Conservation (phyloP, 345 rosid genomes). For the Aethionema arabicum region DNA sequence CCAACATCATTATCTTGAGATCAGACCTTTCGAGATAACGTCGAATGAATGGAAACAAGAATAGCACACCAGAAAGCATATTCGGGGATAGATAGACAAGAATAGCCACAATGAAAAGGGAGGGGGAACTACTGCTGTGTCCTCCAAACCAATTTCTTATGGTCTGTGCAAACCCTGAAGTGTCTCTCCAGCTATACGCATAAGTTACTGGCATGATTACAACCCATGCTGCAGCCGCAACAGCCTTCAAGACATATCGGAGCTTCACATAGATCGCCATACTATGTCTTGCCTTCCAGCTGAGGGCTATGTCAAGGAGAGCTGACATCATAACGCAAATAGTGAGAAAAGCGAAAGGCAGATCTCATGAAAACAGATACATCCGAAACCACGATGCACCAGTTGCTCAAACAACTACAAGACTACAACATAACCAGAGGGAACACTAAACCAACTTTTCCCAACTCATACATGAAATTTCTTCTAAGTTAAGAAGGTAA, state of each 20-base stretch:
- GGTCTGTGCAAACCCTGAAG: conserved; percentile 49
- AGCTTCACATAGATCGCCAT: conserved; percentile 50
- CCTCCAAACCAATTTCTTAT: conserved; percentile 60
- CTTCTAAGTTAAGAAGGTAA: no score
- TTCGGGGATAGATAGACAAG: conserved; percentile 54
- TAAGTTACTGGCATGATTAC: conserved; percentile 52
- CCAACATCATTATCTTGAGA: conserved; percentile 45
- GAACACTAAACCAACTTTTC: no score
- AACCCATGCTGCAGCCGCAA: conserved; percentile 53
- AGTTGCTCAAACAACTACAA: background rate
- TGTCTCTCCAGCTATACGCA: conserved; percentile 52
- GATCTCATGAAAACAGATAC: background rate
- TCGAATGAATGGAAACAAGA: conserved; percentile 52
- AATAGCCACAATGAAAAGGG: conserved; percentile 47
- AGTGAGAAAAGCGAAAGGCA: conserved; percentile 15
- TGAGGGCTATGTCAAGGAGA: conserved; percentile 50
- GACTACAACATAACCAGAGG: conserved; percentile 4
- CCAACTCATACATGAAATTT: no score
- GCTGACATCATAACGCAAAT: conserved; percentile 38
- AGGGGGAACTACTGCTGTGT: conserved; percentile 43
- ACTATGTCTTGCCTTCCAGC: conserved; percentile 52
- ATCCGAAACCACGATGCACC: background rate
- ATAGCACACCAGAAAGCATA: conserved; percentile 50
- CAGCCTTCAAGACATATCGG: conserved; percentile 51
- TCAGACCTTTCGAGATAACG: conserved; percentile 52